Conservation (phyloP, 306 rosid genomes). For the Oemleria cerasiformis region DNA sequence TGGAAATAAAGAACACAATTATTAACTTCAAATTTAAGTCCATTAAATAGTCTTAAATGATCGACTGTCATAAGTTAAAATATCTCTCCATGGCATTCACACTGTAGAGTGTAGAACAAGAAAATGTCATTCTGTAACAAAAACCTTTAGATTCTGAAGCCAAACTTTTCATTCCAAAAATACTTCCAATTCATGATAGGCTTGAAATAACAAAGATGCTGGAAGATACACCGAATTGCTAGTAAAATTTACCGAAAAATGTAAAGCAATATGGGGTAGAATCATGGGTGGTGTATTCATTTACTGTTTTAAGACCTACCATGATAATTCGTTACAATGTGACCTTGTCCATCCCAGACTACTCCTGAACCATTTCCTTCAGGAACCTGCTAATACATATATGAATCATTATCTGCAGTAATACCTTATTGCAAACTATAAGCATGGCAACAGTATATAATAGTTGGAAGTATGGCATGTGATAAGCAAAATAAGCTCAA, state of each 20-base stretch:
- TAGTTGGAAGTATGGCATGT: background rate
- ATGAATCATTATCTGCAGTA: constrained; percentile 7
- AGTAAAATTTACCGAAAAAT: background rate
- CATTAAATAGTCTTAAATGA: constrained; percentile 4
- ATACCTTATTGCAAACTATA: background rate
- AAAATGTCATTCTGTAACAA: background rate
- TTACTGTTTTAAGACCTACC: constrained; percentile 47
- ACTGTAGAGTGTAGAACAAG: background rate
- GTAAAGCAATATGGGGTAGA: background rate
- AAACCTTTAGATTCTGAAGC: background rate
- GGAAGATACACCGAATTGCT: background rate
- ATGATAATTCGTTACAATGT: constrained; percentile 92
- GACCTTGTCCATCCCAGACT: constrained; percentile 90
- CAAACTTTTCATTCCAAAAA: background rate
- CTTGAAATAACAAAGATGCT: background rate
- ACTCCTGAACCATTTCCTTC: constrained; percentile 99
- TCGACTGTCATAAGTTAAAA: background rate
- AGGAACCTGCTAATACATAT: constrained; percentile 58
- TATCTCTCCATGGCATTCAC: constrained; percentile 1
- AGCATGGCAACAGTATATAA: background rate
- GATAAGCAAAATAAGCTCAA: background rate
- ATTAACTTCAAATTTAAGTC: constrained; percentile 19
- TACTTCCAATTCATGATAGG: background rate
- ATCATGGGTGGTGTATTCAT: constrained; percentile 1
- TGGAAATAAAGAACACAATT: constrained; percentile 33